These are phyloP conservation scores for Henckelia pumila DNA, from an alignment of 257 asterid genomes.

Conservation along the genomic window DNA sequence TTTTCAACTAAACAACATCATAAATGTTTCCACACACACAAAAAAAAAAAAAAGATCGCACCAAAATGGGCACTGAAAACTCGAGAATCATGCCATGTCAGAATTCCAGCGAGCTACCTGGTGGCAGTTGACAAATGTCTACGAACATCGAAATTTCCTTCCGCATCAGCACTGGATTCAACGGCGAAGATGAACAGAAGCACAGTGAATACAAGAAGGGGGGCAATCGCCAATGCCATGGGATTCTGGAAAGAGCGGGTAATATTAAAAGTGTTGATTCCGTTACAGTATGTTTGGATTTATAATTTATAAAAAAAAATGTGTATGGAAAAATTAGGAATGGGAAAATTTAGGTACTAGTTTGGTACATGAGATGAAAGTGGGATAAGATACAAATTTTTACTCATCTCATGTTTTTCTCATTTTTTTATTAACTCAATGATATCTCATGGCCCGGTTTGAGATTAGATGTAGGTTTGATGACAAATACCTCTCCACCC, in stretches of 20 bases:
- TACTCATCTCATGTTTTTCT: no score
- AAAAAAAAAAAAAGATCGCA: no score
- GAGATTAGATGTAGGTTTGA: no score
- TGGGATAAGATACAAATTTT: no score
- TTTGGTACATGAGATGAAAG: no score
- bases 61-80: neutral
- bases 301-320: no score
- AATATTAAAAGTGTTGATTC: neutral
- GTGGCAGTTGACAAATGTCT: constrained; percentile 73
- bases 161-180: constrained; percentile 27
- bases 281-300: no score
- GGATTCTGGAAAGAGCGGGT: constrained; percentile 7
- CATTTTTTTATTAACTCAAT: no score
- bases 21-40: neutral
- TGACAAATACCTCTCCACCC: no score
- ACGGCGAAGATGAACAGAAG: constrained; percentile 22
- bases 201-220: constrained; percentile 20
- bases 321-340: no score
- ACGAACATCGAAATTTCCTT: constrained; percentile 68
- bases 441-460: no score
- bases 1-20: neutral
- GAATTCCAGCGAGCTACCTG: constrained; percentile 41
- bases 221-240: constrained; percentile 30
- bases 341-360: no score
- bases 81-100: neutral